Evolutionary conservation across 352 stramenopile genomes (phyloP), one percentile per base, ranked within the genome.

Genomic region (Globisporangium nagaii): DNA sequence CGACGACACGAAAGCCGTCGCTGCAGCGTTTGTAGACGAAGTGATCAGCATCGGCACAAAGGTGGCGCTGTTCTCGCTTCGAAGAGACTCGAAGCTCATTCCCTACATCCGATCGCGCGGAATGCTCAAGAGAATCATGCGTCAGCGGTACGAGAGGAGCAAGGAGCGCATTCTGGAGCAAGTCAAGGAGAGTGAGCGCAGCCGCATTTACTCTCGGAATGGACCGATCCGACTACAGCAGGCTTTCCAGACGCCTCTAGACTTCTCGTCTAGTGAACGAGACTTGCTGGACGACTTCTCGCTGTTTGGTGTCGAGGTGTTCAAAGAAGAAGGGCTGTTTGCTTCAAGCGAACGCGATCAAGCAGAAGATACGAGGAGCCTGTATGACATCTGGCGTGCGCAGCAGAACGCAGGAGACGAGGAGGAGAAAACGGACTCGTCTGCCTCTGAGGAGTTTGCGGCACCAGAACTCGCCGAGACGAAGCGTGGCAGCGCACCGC

Each of bases 121-220:
- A 2, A 34, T 89, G 15, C 15, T 89, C 25, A 75, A 77, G 17
- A 50, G 58, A 28, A 58, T 59, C 1, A 87, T 89, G 75, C 68
- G 66, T 0, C 63, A 53, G 22, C 64, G 75, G 20, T 76, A 82
- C 51, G 70, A 84, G 30, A 55, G 48, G 28, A 84, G 75, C 24
- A 70, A 69, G 46, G 15, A 48, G 2, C 45, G 40, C 10, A 80
- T 89, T 32, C 27, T 87, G 3, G 72, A 71, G 31, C 47, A 60
- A 3, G 76, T 79, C 6, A 62, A 74, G 19, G 78, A 84, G 40
- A 86, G 74, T 46, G 79, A 87, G 24, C 73, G 75, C 2, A 66
- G 75, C 45, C 67, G 75, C 6, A 67, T 81, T 10, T 87, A 84
- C 55, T 85, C 75, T 0, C 64, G 68, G 10, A 79, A 58, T 36